These are phyloP conservation scores for Ceratocystis ficicola DNA, from an alignment of 2,329 filamentous ascomycete genomes.

Conservation along the genomic window DNA sequence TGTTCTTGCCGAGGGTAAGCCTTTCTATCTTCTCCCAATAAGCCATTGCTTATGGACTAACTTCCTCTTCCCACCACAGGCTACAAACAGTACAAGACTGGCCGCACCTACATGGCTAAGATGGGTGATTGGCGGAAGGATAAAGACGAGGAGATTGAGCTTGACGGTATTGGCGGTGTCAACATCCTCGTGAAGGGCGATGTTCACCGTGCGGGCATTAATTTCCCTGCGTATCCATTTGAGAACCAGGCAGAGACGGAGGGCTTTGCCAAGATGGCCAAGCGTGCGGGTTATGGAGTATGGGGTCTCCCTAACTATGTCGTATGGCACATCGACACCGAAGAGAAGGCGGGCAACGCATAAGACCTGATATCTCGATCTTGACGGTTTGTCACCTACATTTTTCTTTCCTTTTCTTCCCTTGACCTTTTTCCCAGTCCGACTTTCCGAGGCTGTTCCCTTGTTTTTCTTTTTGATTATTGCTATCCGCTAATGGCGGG, in stretches of 20 bases:
- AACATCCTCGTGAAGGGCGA: slow-evolving; percentile 97
- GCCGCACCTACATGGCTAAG: slow-evolving; percentile 74
- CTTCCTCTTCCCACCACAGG: slow-evolving; percentile 38
- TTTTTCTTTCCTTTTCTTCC: slow-evolving; percentile 11
- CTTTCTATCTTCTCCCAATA: not conserved
- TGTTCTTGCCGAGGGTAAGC: slow-evolving; percentile 74
- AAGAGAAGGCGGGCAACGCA: slow-evolving; percentile 79
- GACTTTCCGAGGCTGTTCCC: not conserved
- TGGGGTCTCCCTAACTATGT: slow-evolving; percentile 92
- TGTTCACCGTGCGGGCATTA: slow-evolving; percentile 95
- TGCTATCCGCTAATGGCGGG: not conserved
- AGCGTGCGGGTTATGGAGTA: slow-evolving; percentile 84
- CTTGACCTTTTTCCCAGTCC: not conserved
- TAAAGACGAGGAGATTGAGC: slow-evolving; percentile 81
- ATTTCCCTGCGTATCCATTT: slow-evolving; percentile 92
- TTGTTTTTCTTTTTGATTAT: not conserved
- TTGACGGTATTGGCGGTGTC: slow-evolving; percentile 93
- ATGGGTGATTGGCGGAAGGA: slow-evolving; percentile 90
- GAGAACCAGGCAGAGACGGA: slow-evolving; percentile 99
- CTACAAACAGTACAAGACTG: slow-evolving; percentile 87
- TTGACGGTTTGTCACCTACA: not conserved
- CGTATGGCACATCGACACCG: slow-evolving; percentile 96
- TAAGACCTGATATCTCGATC: slow-evolving; percentile 26
- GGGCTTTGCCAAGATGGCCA: slow-evolving; percentile 98
- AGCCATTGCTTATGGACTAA: not conserved